These are phyloP conservation scores for Daedaleopsis nitida DNA, from an alignment of 768 basidiomycete species.

Conservation along the genomic window DNA sequence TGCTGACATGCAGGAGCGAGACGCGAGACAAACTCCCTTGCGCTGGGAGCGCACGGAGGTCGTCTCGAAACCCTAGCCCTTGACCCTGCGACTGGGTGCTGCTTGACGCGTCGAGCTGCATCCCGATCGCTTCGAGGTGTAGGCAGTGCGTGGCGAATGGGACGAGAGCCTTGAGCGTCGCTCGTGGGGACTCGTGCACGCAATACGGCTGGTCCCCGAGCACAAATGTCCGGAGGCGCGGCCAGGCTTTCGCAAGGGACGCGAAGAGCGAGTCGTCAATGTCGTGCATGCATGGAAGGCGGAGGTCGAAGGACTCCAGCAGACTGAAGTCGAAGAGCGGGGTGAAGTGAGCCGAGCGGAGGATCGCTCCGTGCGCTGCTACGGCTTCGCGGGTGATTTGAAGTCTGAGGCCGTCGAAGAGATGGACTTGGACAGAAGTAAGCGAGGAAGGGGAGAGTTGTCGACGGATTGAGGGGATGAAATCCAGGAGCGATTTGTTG, in stretches of 20 bases:
- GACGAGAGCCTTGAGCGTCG: slow-evolving; percentile 8
- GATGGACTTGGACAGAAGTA: background rate
- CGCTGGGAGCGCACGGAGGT: background rate
- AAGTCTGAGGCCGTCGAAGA: background rate
- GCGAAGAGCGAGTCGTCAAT: slow-evolving; percentile 8
- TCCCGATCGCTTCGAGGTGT: background rate
- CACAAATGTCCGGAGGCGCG: background rate
- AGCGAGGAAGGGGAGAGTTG: background rate
- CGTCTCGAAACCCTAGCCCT: background rate
- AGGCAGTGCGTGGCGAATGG: slow-evolving; percentile 9
- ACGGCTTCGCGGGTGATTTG: background rate
- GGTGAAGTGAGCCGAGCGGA: background rate
- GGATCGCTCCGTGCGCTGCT: background rate
- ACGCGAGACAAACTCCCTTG: background rate
- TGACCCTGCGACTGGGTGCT: background rate
- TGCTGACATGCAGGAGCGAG: background rate
- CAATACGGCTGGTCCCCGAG: background rate
- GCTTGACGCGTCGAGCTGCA: slow-evolving; percentile 1
- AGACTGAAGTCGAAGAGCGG: background rate
- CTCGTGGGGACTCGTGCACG: background rate
- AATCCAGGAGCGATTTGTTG: background rate
- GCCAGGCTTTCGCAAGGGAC: slow-evolving; percentile 13
- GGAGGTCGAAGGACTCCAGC: background rate
- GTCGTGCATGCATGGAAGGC: background rate
- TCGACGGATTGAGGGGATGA: background rate